Evolutionary conservation across 2,329 filamentous ascomycete species (phyloP), one percentile per base, ranked within the genome.

Genomic region (Boeremia exigua): DNA sequence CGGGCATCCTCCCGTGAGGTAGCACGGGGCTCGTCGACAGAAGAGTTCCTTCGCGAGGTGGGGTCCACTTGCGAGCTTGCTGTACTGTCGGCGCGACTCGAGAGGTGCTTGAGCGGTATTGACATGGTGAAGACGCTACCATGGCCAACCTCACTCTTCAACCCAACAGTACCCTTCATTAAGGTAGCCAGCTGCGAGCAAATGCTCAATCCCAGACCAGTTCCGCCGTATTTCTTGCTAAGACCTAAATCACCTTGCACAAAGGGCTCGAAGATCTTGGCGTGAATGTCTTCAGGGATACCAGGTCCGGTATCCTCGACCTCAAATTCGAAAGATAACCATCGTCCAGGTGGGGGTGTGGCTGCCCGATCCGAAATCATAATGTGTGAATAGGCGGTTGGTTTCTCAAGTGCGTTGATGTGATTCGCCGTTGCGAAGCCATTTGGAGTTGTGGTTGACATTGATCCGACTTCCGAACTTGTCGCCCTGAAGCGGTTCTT

Each of bases 261-360:
- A 69, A 97, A 97, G 0, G 93, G 93, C 73, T 96, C 93, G 71
- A 97, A 97, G 9, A 97, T 91, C 63, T 88, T 88, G 53, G 90
- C 81, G 65, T 92, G 91, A 74, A 96, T 85, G 60, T 88, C 79
- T 6, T 87, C 84, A 0, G 91, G 86, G 52, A 96, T 96, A 27
- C 93, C 93, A 0, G 92, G 92, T 0, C 93, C 93, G 0, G 88
- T 94, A 63, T 97, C 93, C 70, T 92, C 84, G 0, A 96, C 91
- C 70, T 96, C 90, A 58, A 96, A 96, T 68, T 96, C 90, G 65
- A 96, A 96, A 9, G 86, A 71, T 49, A 90, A 84, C n/a, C 84
- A 83, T 69, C 84, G 87, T 11, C 88, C 85, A 2, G 88, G 88
- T 10, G 89, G 77, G 11, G 76, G 76, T 6, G 73, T 76, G 1